phyloP scores from a whole-genome alignment of 176 grass and related monocot species.

The Aegilops speltoides region DNA sequence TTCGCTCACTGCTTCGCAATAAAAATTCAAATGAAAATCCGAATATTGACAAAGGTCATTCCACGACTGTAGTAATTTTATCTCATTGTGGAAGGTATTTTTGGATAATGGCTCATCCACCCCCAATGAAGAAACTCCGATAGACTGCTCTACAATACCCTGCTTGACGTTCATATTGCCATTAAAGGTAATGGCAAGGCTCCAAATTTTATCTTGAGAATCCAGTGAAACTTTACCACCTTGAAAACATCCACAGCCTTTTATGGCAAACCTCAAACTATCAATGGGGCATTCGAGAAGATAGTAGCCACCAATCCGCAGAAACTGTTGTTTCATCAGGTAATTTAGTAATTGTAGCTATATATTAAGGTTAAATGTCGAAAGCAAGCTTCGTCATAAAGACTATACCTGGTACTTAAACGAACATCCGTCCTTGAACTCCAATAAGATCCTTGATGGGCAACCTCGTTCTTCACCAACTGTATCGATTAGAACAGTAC shows the following conservation, averaged over 20 bases:
- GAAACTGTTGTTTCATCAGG: constrained; percentile 46
- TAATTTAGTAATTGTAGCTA: constrained; percentile 26
- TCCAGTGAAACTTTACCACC: constrained; percentile 44
- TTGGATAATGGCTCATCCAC: constrained; percentile 33
- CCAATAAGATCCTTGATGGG: constrained; percentile 54
- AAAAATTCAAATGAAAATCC: constrained; percentile 57
- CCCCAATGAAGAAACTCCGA: constrained; percentile 25
- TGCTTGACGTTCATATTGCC: constrained; percentile 30
- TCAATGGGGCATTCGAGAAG: constrained; percentile 67
- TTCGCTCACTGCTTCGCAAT: constrained; percentile 20
- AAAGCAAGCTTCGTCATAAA: constrained; percentile 22
- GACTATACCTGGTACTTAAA: constrained; percentile 53
- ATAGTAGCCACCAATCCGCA: constrained; percentile 67
- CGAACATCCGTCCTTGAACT: constrained; percentile 61
- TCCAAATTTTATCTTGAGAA: constrained; percentile 50
- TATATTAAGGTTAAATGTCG: constrained; percentile 24
- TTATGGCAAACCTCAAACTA: constrained; percentile 3
- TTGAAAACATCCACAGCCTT: constrained; percentile 52
- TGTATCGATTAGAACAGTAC: constrained; percentile 21
- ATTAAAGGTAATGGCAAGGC: constrained; percentile 53
- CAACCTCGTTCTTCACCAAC: constrained; percentile 10
- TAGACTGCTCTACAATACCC: constrained; percentile 26
- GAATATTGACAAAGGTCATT: constrained; percentile 37
- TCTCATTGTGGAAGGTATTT: constrained; percentile 32
- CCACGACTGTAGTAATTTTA: constrained; percentile 50